Base-by-base conservation (phyloP, 176 grass and related monocot species). In the Oryza longistaminata region DNA sequence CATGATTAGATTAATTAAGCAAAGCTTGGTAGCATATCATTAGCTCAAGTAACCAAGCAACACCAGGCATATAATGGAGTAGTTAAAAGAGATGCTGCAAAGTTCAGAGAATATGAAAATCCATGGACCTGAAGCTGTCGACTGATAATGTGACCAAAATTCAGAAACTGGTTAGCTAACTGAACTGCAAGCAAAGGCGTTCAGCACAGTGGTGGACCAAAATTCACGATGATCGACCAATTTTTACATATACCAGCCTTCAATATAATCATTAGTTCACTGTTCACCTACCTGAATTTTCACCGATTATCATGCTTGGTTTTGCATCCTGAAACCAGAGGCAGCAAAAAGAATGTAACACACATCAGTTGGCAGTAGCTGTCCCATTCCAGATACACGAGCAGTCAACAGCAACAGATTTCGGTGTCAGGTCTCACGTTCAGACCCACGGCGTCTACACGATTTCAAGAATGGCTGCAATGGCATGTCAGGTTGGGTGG, bases 371-470 rank as follows among this genome's bases (percentile, higher is more conserved):
- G n/a, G 58, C 58, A 62, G 58, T 62, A 62, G 19, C 58, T 62
- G 22, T 81, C 85, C 21, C 11, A 22, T 8, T 81, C 45, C 29
- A 55, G n/a, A 33, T 43, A 55, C 58, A 68, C 7, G 61, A 15
- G 15, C 43, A 43, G 17, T 64, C 53, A 72, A 35, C 27, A 72
- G 16, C 44, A 71, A 71, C 71, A 27, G 2, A 22, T 53, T 39
- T 61, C 24, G 24, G 16, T 85, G 49, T 46, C 39, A 45, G 46
- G 74, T 77, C 74, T 77, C 74, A 22, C 66, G 39, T 71, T 85
- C 74, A 71, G 37, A 60, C 48, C 50, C 71, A 16, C 49, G 0
- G 16, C 26, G n/a, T 21, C 49, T 52, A 22, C 17, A 9, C 61
- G 21, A 22, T 39, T 66, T 34, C 1, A 49, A 50, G 71, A 64